Evolutionary conservation across 1,139 yeast genomes (phyloP).

Genomic region (Pichia cactophila): DNA sequence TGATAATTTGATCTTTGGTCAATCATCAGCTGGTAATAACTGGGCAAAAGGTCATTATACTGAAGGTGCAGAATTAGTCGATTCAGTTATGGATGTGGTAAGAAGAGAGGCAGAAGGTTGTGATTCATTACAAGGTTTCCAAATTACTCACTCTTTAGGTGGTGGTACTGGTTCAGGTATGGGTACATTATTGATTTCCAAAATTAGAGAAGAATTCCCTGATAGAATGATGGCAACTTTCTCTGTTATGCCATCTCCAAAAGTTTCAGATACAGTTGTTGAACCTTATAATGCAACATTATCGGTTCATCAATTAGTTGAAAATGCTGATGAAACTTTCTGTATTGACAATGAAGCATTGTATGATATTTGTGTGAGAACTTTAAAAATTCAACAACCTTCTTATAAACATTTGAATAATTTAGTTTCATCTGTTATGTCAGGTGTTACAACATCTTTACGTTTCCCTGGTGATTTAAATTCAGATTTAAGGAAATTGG

Average conservation of each 20-base stretch:
- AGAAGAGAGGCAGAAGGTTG: constrained; percentile 93
- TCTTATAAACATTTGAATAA: constrained; percentile 69
- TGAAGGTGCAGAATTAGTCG: constrained; percentile 91
- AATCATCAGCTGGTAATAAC: constrained; percentile 87
- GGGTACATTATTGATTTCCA: constrained; percentile 79
- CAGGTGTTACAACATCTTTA: constrained; percentile 83
- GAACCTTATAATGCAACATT: constrained; percentile 92
- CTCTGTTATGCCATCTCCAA: constrained; percentile 87
- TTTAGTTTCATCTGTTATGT: constrained; percentile 84
- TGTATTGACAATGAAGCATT: constrained; percentile 92
- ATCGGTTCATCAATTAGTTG: constrained; percentile 88
- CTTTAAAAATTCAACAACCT: constrained; percentile 75
- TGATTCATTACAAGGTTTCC: constrained; percentile 91
- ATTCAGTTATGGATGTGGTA: constrained; percentile 78
- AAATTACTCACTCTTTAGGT: constrained; percentile 86
- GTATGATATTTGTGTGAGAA: constrained; percentile 79
- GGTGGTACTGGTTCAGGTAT: constrained; percentile 98
- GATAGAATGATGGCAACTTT: constrained; percentile 96
- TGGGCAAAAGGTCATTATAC: constrained; percentile 98
- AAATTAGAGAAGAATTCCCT: constrained; percentile 80
- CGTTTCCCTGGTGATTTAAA: constrained; percentile 94
- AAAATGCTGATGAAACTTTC: constrained; percentile 85
- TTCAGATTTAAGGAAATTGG: constrained; percentile 84
- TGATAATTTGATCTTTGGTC: constrained; percentile 82
- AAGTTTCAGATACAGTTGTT: constrained; percentile 85